phyloP scores from a whole-genome alignment of 495 filamentous ascomycete species.

The Viridothelium virens region DNA sequence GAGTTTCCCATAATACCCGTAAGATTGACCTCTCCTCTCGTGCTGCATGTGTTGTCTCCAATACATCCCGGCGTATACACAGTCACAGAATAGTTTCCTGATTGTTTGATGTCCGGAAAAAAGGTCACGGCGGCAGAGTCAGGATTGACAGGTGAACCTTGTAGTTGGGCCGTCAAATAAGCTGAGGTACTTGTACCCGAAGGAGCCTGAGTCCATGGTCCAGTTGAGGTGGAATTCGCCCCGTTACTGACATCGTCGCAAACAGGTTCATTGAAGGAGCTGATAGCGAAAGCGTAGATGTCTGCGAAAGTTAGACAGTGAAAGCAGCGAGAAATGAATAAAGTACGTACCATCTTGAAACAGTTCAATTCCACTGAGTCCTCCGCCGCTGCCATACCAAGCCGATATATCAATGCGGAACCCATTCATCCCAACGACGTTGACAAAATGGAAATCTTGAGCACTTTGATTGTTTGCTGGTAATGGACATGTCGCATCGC shows the following conservation, averaged over 20 bases:
- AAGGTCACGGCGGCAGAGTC: constrained; percentile 58
- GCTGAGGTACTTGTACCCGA: constrained; percentile 57
- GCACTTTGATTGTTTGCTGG: constrained; percentile 55
- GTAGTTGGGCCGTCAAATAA: constrained; percentile 64
- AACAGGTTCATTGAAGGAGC: constrained; percentile 78
- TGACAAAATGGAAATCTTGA: constrained; percentile 89
- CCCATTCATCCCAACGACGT: constrained; percentile 76
- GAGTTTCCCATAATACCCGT: constrained; percentile 52
- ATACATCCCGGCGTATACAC: constrained; percentile 86
- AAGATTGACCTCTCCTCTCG: constrained; percentile 70
- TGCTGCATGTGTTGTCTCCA: constrained; percentile 66
- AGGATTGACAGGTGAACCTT: constrained; percentile 35
- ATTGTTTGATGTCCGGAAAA: constrained; percentile 74
- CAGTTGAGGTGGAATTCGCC: constrained; percentile 58
- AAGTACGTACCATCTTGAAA: constrained; percentile 58
- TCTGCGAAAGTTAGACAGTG: constrained; percentile 37
- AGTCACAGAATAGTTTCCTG: constrained; percentile 80
- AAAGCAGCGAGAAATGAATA: neutral
- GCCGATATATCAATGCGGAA: constrained; percentile 77
- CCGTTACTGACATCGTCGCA: constrained; percentile 60
- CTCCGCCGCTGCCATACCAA: constrained; percentile 82
- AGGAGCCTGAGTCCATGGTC: constrained; percentile 62
- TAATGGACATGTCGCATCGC: constrained; percentile 73
- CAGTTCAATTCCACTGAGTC: constrained; percentile 82
- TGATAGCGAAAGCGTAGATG: constrained; percentile 74